Evolutionary conservation across 331 rosid species (phyloP), one percentile per base, ranked within the genome.

Genomic region (Malus hybrid): DNA sequence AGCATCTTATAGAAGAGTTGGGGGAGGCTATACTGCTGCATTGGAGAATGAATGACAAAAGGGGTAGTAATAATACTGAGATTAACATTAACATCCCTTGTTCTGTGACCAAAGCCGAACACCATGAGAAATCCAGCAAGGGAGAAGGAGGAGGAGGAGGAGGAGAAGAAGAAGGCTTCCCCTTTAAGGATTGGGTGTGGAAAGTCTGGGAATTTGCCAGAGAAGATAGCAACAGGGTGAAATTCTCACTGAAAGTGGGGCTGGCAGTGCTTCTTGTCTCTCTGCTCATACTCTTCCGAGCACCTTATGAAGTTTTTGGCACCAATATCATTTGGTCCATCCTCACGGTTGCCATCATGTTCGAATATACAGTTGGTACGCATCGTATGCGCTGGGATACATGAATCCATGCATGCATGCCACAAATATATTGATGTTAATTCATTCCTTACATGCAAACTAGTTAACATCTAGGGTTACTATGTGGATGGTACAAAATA

Each of bases 341-440:
- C 84, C 87, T 92, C 78, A 92, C 91, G 44, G 90, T 88, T 78
- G 80, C 91, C 79, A 79, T 89, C 57, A 87, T 89, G 88, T 92
- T 89, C 76, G 97, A 92, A 77, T 88, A 85, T 68, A 89, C 93
- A 19, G 93, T 92, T 46, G 96, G 97, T 89, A 85, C 33, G 90
- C 68, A 32, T 39, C 46, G 28, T 44, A 57, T 5, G 6, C 5
- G 9, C 19, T 34, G 27, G 52, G 14, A 52, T 56, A 34, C 48
- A 34, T 18, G 18, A 11, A 20, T 27, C 46, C 4, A 56, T 32
- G 54, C 32, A 29, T 64, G 20, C 46, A 48, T 19, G 20, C 29
- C 31, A 62, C 32, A 42, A 28, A 6, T 2, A 39, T 28, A 55
- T 62, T 62, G 9, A 62, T 62, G 5, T 1, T 15, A 62, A 14